phyloP scores from a whole-genome alignment of 2,329 filamentous ascomycete species.

The Neobulgaria alba region DNA sequence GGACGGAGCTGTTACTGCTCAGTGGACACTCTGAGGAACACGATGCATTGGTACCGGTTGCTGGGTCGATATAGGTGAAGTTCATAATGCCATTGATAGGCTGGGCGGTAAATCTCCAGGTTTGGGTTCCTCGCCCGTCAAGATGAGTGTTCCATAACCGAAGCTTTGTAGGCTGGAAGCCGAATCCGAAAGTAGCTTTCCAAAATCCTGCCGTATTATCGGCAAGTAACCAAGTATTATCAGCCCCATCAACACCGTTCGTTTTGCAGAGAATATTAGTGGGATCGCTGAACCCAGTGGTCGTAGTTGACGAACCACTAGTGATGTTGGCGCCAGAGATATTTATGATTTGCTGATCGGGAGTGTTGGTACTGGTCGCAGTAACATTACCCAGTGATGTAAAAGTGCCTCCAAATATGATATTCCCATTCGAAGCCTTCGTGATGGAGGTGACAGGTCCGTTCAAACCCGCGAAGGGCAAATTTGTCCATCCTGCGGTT shows the following conservation, averaged over 20 bases:
- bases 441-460: slow-evolving; percentile 81
- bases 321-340: slow-evolving; percentile 69
- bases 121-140: slow-evolving; percentile 78
- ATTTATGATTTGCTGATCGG: slow-evolving; percentile 75
- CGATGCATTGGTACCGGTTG: slow-evolving; percentile 53
- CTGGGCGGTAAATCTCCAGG: slow-evolving; percentile 76
- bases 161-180: slow-evolving; percentile 79
- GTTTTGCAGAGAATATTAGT: slow-evolving; percentile 76
- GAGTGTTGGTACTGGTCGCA: slow-evolving; percentile 47
- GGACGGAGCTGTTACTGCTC: slow-evolving; percentile 54
- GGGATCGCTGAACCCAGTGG: slow-evolving; percentile 63
- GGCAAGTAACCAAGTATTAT: slow-evolving; percentile 73
- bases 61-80: slow-evolving; percentile 77
- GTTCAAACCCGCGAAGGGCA: slow-evolving; percentile 93
- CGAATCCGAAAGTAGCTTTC: slow-evolving; percentile 75
- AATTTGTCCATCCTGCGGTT: slow-evolving; percentile 61
- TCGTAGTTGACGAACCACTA: slow-evolving; percentile 52
- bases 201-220: slow-evolving; percentile 73
- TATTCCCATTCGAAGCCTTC: slow-evolving; percentile 70
- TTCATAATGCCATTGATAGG: slow-evolving; percentile 94
- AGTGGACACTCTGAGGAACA: slow-evolving; percentile 86
- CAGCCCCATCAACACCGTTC: slow-evolving; percentile 54
- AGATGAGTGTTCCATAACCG: slow-evolving; percentile 80
- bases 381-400: slow-evolving; percentile 78
- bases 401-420: slow-evolving; percentile 88